Percentiles rank a stretch among this genome's conserved stretches.
phyloP scores from a whole-genome alignment of 805 yeast species.

The Candida maesae region DNA sequence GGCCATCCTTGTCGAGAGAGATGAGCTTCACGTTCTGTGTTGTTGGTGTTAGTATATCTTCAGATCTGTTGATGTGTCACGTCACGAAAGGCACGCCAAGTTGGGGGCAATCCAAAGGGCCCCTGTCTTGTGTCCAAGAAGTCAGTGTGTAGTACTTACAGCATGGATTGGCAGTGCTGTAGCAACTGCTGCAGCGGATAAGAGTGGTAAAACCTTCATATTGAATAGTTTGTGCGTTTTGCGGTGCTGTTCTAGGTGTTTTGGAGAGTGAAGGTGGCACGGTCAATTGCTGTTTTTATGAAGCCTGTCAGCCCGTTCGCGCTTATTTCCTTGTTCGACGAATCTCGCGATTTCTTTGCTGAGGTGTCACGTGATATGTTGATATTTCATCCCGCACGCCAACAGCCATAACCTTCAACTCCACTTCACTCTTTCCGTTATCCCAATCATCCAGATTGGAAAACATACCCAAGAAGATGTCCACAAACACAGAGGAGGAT shows the following conservation, averaged over 20 bases:
- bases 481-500: constrained; percentile 21
- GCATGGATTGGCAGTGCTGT: constrained; percentile 24
- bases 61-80: neutral
- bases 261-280: neutral
- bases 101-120: too few species aligned
- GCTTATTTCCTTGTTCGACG: neutral
- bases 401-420: too few species aligned
- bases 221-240: constrained; percentile 1
- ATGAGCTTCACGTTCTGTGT: constrained; percentile 17
- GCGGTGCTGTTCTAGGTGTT: neutral
- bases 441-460: too few species aligned
- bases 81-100: too few species aligned
- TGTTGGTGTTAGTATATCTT: constrained; percentile 4
- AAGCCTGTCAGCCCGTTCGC: neutral
- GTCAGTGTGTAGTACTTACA: constrained; percentile 14
- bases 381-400: too few species aligned
- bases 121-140: too few species aligned
- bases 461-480: neutral
- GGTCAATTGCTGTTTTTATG: neutral
- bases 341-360: too few species aligned
- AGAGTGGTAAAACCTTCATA: constrained; percentile 21
- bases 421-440: too few species aligned
- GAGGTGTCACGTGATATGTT: too few species aligned
- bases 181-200: constrained; percentile 19
- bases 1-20: constrained; percentile 14